phyloP scores from a whole-genome alignment of 1,139 yeast species.

The Suhomyces taliae region DNA sequence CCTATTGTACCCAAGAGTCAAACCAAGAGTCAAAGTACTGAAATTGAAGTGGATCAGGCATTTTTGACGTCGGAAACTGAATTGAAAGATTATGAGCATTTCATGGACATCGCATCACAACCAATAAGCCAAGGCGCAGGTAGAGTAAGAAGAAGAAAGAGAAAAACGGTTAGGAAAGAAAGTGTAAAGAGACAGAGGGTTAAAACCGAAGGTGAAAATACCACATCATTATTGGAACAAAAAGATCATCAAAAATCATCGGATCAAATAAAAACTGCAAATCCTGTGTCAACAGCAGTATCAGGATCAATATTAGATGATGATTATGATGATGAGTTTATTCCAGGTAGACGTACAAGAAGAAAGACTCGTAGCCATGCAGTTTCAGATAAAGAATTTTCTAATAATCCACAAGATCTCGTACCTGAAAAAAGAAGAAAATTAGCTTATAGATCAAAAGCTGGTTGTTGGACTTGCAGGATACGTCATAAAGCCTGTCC shows the following conservation, averaged over 20 bases:
- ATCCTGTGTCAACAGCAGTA: too few species aligned
- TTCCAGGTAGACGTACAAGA: neutral
- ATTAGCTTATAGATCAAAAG: conserved; percentile 46
- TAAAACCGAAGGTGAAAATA: too few species aligned
- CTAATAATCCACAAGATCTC: neutral
- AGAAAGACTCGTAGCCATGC: neutral
- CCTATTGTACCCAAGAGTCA: conserved; percentile 11
- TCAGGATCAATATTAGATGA: neutral
- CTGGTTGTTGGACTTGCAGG: conserved; percentile 72
- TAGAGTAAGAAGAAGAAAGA: conserved; percentile 3
- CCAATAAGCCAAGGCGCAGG: neutral
- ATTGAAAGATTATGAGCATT: neutral
- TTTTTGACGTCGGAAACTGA: conserved; percentile 22
- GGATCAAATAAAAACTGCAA: too few species aligned
- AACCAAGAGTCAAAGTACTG: conserved; percentile 8
- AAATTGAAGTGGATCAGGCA: conserved; percentile 15
- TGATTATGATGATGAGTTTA: neutral
- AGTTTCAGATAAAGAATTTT: neutral
- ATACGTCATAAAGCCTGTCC: conserved; percentile 65
- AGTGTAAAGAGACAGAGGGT: too few species aligned
- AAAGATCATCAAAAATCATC: too few species aligned
- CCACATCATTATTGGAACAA: too few species aligned
- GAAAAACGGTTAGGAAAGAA: too few species aligned
- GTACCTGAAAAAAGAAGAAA: conserved; percentile 11
- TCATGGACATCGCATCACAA: neutral